Conservation (phyloP, 2,329 filamentous ascomycete species). For the Verticillium nubilum region DNA sequence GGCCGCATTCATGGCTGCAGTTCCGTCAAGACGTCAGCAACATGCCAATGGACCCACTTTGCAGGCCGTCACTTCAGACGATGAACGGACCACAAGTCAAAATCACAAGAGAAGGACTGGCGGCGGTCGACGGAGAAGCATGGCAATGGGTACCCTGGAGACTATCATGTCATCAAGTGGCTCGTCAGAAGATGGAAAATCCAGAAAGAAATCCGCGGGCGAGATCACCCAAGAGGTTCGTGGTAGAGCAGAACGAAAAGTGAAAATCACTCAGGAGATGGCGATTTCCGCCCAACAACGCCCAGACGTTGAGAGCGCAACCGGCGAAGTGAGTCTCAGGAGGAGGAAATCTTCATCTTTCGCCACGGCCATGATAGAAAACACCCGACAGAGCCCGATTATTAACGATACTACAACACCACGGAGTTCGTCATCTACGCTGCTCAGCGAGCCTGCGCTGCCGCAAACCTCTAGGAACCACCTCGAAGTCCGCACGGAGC, state of each 20-base stretch:
- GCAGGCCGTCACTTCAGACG: slow-evolving; percentile 52
- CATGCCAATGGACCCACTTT: slow-evolving; percentile 44
- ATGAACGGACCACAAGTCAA: slow-evolving; percentile 38
- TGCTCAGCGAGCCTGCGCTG: slow-evolving; percentile 50
- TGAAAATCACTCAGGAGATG: slow-evolving; percentile 8
- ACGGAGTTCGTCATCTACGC: slow-evolving; percentile 29
- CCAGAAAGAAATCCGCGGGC: slow-evolving; percentile 50
- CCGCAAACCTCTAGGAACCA: slow-evolving; percentile 51
- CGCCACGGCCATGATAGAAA: slow-evolving; percentile 31
- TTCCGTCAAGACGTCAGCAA: slow-evolving; percentile 20
- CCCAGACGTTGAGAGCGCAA: background rate
- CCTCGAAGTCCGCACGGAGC: slow-evolving; percentile 37
- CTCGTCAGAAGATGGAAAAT: slow-evolving; percentile 57
- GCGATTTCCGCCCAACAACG: too few relatives aligned
- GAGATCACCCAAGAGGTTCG: slow-evolving; percentile 51
- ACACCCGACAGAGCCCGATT: slow-evolving; percentile 23
- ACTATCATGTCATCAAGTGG: slow-evolving; percentile 63
- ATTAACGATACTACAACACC: slow-evolving; percentile 21
- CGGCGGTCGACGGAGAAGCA: slow-evolving; percentile 38
- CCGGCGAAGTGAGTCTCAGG: background rate
- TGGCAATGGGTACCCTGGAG: slow-evolving; percentile 57
- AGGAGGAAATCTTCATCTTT: slow-evolving; percentile 25
- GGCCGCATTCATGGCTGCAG: slow-evolving; percentile 33
- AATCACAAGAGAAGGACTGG: slow-evolving; percentile 33
- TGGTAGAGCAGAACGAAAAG: slow-evolving; percentile 38